Evolutionary conservation across 176 grass and related monocot genomes (phyloP).

Genomic region (Triticum turgidum): DNA sequence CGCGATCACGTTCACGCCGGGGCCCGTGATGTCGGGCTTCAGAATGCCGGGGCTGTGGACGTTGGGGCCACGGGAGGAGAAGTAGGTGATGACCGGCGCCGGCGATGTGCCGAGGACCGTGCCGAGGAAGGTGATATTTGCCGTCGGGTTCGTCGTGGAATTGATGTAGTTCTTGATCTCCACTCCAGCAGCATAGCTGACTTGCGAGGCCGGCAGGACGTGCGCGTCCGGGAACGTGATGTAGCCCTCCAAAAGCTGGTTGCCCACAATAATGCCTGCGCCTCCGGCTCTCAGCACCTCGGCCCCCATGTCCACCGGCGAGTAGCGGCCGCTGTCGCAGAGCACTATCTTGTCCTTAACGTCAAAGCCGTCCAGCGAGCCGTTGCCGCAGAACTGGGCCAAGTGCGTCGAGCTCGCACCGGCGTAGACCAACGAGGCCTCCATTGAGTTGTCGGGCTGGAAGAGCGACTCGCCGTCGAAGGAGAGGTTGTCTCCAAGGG

Average conservation of each 20-base stretch:
- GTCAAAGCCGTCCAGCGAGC: neutral
- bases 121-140: slow-evolving; percentile 16
- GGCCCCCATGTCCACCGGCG: neutral
- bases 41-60: slow-evolving; percentile 6
- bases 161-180: slow-evolving; percentile 22
- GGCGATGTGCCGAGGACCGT: slow-evolving; percentile 28
- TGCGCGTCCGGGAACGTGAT: slow-evolving; percentile 27
- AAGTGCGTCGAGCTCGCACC: neutral
- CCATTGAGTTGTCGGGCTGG: neutral
- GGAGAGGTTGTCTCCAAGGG: neutral
- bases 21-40: slow-evolving; percentile 35
- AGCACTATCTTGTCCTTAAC: slow-evolving; percentile 45
- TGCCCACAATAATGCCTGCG: slow-evolving; percentile 35
- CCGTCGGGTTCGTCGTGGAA: neutral
- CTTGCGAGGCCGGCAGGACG: slow-evolving; percentile 31
- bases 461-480: neutral
- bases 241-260: neutral
- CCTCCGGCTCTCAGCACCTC: slow-evolving; percentile 15
- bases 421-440: neutral
- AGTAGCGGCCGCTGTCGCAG: neutral
- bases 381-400: neutral
- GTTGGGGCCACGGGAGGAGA: slow-evolving; percentile 48
- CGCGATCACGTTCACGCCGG: slow-evolving; percentile 6
- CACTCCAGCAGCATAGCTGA: slow-evolving; percentile 26
- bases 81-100: slow-evolving; percentile 28